phyloP scores from a whole-genome alignment of 2,329 filamentous ascomycete species.

The Coniochaeta sp. region DNA sequence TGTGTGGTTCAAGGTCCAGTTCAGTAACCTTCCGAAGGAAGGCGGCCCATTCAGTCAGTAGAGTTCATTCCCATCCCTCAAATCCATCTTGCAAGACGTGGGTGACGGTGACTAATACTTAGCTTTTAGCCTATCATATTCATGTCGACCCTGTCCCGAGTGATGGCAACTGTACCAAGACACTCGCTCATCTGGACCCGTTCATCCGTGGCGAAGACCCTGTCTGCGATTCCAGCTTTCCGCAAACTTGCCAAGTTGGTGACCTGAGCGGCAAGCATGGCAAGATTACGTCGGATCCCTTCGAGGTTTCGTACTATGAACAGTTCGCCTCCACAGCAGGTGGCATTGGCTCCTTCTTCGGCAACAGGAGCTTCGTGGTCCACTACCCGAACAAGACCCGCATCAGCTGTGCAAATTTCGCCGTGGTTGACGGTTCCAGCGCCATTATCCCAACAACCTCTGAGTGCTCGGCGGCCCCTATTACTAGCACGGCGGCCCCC shows the following conservation, averaged over 20 bases:
- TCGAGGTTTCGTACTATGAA: conserved; percentile 44
- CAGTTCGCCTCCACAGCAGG: conserved; percentile 46
- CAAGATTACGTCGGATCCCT: conserved; percentile 44
- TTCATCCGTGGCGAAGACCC: conserved; percentile 55
- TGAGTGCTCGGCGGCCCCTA: background rate
- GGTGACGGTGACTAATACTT: background rate
- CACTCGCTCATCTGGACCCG: conserved; percentile 64
- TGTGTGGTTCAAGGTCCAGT: conserved; percentile 21
- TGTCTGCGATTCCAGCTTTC: conserved; percentile 48
- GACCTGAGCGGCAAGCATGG: conserved; percentile 72
- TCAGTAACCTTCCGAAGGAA: conserved; percentile 22
- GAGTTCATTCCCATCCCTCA: background rate
- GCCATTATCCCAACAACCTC: conserved; percentile 4
- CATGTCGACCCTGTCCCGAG: conserved; percentile 56
- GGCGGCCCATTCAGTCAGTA: conserved; percentile 24
- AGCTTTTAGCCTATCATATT: conserved; percentile 61
- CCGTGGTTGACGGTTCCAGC: conserved; percentile 16
- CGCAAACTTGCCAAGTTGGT: conserved; percentile 65
- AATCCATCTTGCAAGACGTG: background rate
- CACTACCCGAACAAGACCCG: conserved; percentile 58
- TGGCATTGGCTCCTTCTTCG: conserved; percentile 50
- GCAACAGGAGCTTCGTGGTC: conserved; percentile 56
- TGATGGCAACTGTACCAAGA: conserved; percentile 63
- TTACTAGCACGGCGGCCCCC: background rate
- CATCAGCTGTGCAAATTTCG: conserved; percentile 58